These are phyloP conservation scores for Vanderwaltozyma verrucispora DNA, from an alignment of 805 yeast genomes.

Conservation along the genomic window DNA sequence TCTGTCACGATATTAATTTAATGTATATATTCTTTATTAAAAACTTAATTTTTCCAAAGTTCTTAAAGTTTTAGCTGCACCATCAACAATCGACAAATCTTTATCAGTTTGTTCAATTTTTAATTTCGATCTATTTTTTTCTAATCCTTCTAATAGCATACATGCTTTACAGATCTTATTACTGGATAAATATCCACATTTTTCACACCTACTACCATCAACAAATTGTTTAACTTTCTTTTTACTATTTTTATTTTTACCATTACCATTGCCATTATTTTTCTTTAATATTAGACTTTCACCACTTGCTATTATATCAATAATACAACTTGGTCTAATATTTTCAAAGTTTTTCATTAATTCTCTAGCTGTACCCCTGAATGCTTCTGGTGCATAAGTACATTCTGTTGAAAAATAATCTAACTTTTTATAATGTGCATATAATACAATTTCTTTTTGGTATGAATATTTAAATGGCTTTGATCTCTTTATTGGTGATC, in stretches of 20 bases:
- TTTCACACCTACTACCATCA: slow-evolving; percentile 71
- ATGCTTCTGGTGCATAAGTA: slow-evolving; percentile 97
- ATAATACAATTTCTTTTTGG: slow-evolving; percentile 93
- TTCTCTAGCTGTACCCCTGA: slow-evolving; percentile 93
- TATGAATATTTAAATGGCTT: slow-evolving; percentile 94
- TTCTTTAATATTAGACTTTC: slow-evolving; percentile 58
- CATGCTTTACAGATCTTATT: slow-evolving; percentile 92
- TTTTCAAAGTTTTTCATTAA: slow-evolving; percentile 83
- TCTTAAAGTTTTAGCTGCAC: slow-evolving; percentile 54
- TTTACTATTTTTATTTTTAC: slow-evolving; percentile 3
- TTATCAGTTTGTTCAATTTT: slow-evolving; percentile 15
- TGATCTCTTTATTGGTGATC: slow-evolving; percentile 85
- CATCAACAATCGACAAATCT: slow-evolving; percentile 26
- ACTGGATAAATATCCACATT: slow-evolving; percentile 86
- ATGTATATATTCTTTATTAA: slow-evolving; percentile 25
- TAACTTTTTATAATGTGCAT: slow-evolving; percentile 90
- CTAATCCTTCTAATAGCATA: slow-evolving; percentile 73
- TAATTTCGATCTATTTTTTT: slow-evolving; percentile 55
- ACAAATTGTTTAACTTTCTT: slow-evolving; percentile 24
- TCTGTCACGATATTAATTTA: too few species aligned
- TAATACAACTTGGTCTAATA: slow-evolving; percentile 82
- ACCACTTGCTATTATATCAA: slow-evolving; percentile 91
- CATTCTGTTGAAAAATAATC: slow-evolving; percentile 98
- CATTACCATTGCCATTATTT: slow-evolving; percentile 31
- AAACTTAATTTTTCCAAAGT: slow-evolving; percentile 55